phyloP scores from a whole-genome alignment of 805 yeast species.

The Candida germanica region DNA sequence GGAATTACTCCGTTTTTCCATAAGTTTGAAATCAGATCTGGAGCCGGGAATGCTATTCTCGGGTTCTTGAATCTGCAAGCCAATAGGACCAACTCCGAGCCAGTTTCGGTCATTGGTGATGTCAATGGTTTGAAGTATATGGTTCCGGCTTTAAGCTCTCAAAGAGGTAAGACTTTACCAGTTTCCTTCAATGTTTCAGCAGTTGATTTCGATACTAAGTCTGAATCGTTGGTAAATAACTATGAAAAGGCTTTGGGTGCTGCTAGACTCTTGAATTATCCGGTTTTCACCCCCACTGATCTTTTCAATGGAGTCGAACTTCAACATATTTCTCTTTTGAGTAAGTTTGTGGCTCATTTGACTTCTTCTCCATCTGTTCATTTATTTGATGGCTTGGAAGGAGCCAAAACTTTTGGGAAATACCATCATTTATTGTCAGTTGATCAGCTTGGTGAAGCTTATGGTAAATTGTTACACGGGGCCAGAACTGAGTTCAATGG shows the following conservation, averaged over 20 bases:
- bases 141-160: constrained; percentile 51
- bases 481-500: constrained; percentile 25
- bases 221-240: constrained; percentile 58
- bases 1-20: constrained; percentile 62
- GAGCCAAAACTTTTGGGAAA: constrained; percentile 49
- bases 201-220: constrained; percentile 58
- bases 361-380: constrained; percentile 59
- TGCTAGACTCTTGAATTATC: constrained; percentile 61
- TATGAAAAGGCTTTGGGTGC: constrained; percentile 57
- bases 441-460: constrained; percentile 38
- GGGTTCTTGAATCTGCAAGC: constrained; percentile 51
- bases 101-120: constrained; percentile 53
- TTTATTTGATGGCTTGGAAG: constrained; percentile 77
- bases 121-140: constrained; percentile 67
- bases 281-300: constrained; percentile 67
- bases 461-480: constrained; percentile 32
- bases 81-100: constrained; percentile 33
- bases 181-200: constrained; percentile 75
- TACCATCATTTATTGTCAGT: constrained; percentile 43
- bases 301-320: constrained; percentile 50
- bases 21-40: constrained; percentile 70
- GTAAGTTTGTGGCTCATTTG: constrained; percentile 54
- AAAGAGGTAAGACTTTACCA: constrained; percentile 42
- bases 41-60: constrained; percentile 75
- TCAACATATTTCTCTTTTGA: constrained; percentile 63